Base-by-base conservation (phyloP, 164 flowering plant species). In the Berberis thunbergii region DNA sequence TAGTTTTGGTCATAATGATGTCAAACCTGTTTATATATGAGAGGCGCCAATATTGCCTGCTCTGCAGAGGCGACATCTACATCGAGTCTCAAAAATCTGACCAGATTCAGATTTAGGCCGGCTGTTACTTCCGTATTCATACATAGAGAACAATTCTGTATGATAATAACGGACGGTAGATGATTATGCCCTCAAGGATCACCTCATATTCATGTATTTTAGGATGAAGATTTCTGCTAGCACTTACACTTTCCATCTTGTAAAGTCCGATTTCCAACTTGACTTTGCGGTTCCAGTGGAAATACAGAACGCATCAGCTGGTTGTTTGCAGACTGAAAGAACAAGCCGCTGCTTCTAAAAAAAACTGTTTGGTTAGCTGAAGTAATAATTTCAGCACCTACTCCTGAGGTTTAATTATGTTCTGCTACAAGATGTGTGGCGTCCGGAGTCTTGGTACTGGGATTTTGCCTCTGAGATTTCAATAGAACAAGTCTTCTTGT, bases 21-120 rank as follows among this genome's bases (percentile, higher is more conserved):
- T 95, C 12, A 92, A 89, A 66, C 81, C 92, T 7, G 87, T 95
- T 54, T 95, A 91, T 77, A 84, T 95, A 45, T 94, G 80, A 88
- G 49, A 41, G 41, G 41, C 41, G 4, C 2, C 7, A 8, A 38
- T n/a, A 4, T 7, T 42, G n/a, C 43, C 48, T 49, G 4, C 40
- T 40, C 44, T 41, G 50, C 54, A 61, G 41, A 10, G n/a, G 48
- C 12, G 56, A 59, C 4, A 12, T 3, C 38, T 9, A 43, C 52
- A 26, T 54, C 46, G 53, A 0, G 13, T 60, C 54, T 45, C 54
- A 43, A 8, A 11, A 3, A 41, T 42, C 38, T 4, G 1, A 45
- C 44, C 2, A 59, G 44, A n/a, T 42, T 1, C 46, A 57, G 13
- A 50, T 50, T 26, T 26, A 26, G 26, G 52, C 49, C 43, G 2